Evolutionary conservation across 306 rosid species (phyloP), one percentile per base, ranked within the genome.

Genomic region (Crataegus laevigata): DNA sequence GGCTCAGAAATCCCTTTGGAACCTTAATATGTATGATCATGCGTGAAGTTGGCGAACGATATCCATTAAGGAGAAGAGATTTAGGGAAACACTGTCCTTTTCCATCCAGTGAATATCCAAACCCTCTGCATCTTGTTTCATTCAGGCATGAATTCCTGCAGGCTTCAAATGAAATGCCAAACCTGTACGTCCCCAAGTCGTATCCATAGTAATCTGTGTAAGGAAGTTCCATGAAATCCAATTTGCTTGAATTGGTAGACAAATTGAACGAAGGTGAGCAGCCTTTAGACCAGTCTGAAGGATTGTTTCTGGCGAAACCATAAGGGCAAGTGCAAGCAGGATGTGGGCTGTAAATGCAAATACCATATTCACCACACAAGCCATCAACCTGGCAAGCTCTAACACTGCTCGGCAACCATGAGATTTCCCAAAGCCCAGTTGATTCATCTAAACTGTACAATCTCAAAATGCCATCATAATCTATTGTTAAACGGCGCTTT

Each of bases 251-350:
- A 45, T 80, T 50, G 21, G 50, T 14, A 0, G 47, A 72, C 75
- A 80, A 60, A 40, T 77, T 68, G 28, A 78, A 80, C 17, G 12
- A 8, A 19, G 88, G 81, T 4, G 62, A 65, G 68, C 88, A 84
- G 21, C 81, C 88, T 75, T 75, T 78, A 2, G 81, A 70, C 81
- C 74, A 71, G n/a, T 84, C 88, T 0, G 85, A 84, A 45, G 62
- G 38, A 69, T 84, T 75, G 0, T 14, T 67, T 54, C 74, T 25
- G 15, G 22, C 10, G 42, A 84, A 84, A 13, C 81, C 83, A 9
- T n/a, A 10, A 67, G 88, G 88, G 60, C 84, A 77, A 17, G n/a
- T 15, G 32, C 87, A 83, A 73, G 75, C 54, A 22, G 87, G 84
- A 9, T 67, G 45, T 68, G 55, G 72, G 38, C 14, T 80, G 59